Conservation (phyloP, 164 flowering plant genomes). For the Liquidambar formosana region DNA sequence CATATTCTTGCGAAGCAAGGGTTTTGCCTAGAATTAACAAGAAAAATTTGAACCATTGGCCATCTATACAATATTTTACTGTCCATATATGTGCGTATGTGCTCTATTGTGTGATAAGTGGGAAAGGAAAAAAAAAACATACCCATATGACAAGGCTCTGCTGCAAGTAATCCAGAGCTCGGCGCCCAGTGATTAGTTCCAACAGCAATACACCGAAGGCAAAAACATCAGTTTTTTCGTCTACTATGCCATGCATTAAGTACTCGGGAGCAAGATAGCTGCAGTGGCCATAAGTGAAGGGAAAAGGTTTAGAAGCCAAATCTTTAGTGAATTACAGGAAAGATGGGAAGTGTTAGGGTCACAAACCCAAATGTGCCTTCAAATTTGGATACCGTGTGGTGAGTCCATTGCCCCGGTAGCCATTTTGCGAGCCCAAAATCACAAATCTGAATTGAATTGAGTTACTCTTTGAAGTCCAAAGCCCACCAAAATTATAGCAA, state of each 20-base stretch:
- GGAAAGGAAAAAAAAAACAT: conserved; percentile 4
- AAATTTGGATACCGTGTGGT: conserved; percentile 67
- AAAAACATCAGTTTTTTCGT: conserved; percentile 79
- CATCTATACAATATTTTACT: neutral
- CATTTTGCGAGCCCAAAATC: conserved; percentile 99
- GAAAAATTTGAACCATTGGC: neutral
- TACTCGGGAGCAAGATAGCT: conserved; percentile 83
- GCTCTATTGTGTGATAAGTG: neutral
- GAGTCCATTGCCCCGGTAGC: conserved; percentile 95
- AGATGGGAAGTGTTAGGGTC: neutral
- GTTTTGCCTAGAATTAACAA: conserved; percentile 49
- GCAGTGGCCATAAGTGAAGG: neutral
- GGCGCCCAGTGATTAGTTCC: conserved; percentile 69
- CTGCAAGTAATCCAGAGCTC: conserved; percentile 62
- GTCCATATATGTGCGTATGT: no score
- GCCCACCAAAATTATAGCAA: neutral
- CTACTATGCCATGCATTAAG: conserved; percentile 80
- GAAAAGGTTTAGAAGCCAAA: neutral
- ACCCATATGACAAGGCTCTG: conserved; percentile 81
- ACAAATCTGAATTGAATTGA: conserved; percentile 60
- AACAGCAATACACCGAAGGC: conserved; percentile 72
- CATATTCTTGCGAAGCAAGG: conserved; percentile 48
- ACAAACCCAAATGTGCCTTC: conserved; percentile 94
- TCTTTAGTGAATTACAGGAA: no score
- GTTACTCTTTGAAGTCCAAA: neutral